Conservation (phyloP, 2,329 filamentous ascomycete species). For the Paramyrothecium roridum region DNA sequence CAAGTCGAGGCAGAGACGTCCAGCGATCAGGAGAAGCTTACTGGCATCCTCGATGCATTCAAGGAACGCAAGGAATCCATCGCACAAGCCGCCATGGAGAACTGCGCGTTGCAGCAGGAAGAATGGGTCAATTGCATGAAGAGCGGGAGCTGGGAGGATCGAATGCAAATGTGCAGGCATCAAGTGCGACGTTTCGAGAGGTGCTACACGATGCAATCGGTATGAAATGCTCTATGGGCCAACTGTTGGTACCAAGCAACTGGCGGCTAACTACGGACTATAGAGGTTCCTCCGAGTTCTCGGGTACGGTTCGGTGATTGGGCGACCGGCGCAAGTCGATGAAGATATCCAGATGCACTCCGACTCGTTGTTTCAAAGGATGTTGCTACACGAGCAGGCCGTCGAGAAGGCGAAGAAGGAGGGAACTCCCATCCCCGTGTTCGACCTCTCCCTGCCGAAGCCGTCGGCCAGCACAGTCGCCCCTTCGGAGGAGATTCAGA, state of each 20-base stretch:
- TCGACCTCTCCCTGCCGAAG: slow-evolving; percentile 52
- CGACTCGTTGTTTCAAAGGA: slow-evolving; percentile 82
- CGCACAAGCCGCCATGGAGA: slow-evolving; percentile 81
- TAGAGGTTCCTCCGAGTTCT: slow-evolving; percentile 86
- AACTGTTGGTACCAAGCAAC: not conserved
- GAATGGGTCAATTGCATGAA: slow-evolving; percentile 81
- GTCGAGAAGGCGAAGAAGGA: slow-evolving; percentile 67
- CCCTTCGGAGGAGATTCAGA: slow-evolving; percentile 44
- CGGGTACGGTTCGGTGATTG: slow-evolving; percentile 72
- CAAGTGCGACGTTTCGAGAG: slow-evolving; percentile 77
- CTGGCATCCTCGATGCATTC: slow-evolving; percentile 77
- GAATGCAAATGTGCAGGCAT: slow-evolving; percentile 75
- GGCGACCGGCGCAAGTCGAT: slow-evolving; percentile 65
- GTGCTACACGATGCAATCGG: slow-evolving; percentile 86
- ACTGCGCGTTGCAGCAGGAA: slow-evolving; percentile 85
- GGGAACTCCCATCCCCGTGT: slow-evolving; percentile 55
- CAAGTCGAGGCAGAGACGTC: slow-evolving; percentile 67
- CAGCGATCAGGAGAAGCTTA: slow-evolving; percentile 75
- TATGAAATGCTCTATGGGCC: slow-evolving; percentile 32
- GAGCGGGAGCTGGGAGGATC: slow-evolving; percentile 63
- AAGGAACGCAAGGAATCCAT: slow-evolving; percentile 79
- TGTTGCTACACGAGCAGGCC: slow-evolving; percentile 76
- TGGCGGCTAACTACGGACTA: not conserved
- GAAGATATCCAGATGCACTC: slow-evolving; percentile 96
- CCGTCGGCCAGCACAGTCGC: slow-evolving; percentile 16